Conservation (phyloP, 345 rosid genomes). For the Microthlaspi erraticum region DNA sequence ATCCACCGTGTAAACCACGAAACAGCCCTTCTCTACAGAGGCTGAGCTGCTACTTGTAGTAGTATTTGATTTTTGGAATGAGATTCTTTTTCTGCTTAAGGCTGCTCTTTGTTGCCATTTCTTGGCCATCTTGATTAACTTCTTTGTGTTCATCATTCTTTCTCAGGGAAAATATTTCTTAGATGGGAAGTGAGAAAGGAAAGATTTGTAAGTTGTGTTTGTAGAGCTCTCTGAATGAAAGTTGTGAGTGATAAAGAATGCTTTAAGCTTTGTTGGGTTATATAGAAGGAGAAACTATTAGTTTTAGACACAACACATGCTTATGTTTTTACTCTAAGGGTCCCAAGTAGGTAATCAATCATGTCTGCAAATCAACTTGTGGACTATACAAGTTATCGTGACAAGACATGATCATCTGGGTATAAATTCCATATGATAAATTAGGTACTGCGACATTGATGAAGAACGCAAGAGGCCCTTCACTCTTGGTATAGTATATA, state of each 20-base stretch:
- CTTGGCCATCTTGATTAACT: slow-evolving; percentile 35
- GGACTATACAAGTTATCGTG: neutral
- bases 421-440: neutral
- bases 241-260: neutral
- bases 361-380: neutral
- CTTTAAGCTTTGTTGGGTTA: neutral
- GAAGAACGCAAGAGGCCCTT: too few species aligned
- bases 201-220: slow-evolving; percentile 5
- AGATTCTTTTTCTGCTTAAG: slow-evolving; percentile 28
- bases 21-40: slow-evolving; percentile 33
- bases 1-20: slow-evolving; percentile 45
- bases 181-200: neutral
- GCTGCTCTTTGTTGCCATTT: slow-evolving; percentile 42
- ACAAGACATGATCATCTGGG: slow-evolving; percentile 19
- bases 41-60: neutral
- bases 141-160: slow-evolving; percentile 15
- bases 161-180: neutral
- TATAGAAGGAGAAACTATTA: slow-evolving; percentile 15
- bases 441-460: neutral
- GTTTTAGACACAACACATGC: slow-evolving; percentile 16
- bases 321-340: slow-evolving; percentile 1
- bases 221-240: neutral
- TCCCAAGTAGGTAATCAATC: neutral
- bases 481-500: neutral
- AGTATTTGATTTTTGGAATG: neutral